Evolutionary conservation across 1,139 yeast genomes (phyloP).

Genomic region (Pichia sp.): DNA sequence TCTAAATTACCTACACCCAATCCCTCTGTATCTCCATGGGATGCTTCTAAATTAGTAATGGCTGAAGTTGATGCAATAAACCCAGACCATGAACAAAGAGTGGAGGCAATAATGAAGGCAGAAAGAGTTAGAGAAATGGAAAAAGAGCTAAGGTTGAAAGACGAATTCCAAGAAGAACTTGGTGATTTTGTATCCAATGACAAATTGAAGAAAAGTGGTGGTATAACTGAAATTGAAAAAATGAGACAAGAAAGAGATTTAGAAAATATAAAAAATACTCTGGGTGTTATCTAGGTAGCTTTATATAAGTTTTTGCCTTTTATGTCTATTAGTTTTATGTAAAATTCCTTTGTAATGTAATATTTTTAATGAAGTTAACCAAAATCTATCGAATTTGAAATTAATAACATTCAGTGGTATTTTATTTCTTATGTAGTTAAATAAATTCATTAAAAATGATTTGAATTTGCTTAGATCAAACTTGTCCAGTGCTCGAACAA

Average conservation of each 20-base stretch:
- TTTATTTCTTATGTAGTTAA: not conserved
- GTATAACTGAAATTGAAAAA: conserved; percentile 79
- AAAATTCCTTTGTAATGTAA: conserved; percentile 7
- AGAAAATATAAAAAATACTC: conserved; percentile 50
- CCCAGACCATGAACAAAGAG: conserved; percentile 79
- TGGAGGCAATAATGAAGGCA: conserved; percentile 84
- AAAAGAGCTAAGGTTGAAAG: conserved; percentile 47
- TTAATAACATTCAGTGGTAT: not conserved
- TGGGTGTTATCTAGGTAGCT: conserved; percentile 21
- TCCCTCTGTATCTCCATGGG: conserved; percentile 60
- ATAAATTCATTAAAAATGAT: not conserved
- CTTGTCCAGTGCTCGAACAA: conserved; percentile 8
- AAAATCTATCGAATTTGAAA: conserved; percentile 1
- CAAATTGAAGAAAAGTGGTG: conserved; percentile 75
- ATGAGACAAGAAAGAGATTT: conserved; percentile 60
- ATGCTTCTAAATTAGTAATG: conserved; percentile 72
- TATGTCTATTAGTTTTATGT: not conserved
- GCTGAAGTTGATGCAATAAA: conserved; percentile 69
- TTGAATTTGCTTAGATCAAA: conserved; percentile 2
- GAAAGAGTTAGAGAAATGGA: conserved; percentile 75
- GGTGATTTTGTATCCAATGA: conserved; percentile 77
- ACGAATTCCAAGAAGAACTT: conserved; percentile 79
- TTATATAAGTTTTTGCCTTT: not conserved
- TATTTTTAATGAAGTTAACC: conserved; percentile 3
- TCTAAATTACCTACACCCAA: conserved; percentile 48